Base-by-base conservation (phyloP, 306 rosid genomes). In the Dryas alaskensis region DNA sequence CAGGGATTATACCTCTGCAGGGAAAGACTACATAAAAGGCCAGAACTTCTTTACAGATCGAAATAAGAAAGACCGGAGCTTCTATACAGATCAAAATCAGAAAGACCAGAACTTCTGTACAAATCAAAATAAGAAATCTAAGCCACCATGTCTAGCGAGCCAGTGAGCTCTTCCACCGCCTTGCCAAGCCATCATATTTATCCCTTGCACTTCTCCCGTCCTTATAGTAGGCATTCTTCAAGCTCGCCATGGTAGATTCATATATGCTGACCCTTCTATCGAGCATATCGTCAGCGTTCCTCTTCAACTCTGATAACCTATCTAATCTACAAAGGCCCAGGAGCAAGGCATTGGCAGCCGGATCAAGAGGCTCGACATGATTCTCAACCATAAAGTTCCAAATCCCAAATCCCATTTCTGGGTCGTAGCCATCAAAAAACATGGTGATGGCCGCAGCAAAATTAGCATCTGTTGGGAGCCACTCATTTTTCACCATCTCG, bases 401-500 rank as follows among this genome's bases (percentile, higher is more conserved):
- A 65, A 91, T 78, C 37, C 80, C 82, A 11, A 81, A 70, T 2
- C 94, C 94, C 57, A 88, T 67, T 66, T 91, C 97, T 0, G 91
- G 94, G 77, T 87, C 94, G 75, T 89, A 83, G 10, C 89, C 80
- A 60, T 84, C 72, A 9, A 85, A 91, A 45, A 91, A 65, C 92
- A 91, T 81, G 12, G 72, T 44, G 25, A 89, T 89, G 75, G 92
- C 92, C 0, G 76, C 82, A 44, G 87, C 77, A 25, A 84, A 87
- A 65, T 84, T 89, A 42, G 90, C 51, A 73, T 75, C 54, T 0
- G 86, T 81, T 0, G 90, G 94, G 1, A 77, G 81, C 22, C 78
- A 82, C 83, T 91, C 97, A 52, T 89, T 87, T 86, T 87, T 91
- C 75, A 85, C 59, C 92, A 91, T 91, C 88, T 91, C 94, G 10